Conservation (phyloP, 2,329 filamentous ascomycete genomes). For the Cadophora malorum region DNA sequence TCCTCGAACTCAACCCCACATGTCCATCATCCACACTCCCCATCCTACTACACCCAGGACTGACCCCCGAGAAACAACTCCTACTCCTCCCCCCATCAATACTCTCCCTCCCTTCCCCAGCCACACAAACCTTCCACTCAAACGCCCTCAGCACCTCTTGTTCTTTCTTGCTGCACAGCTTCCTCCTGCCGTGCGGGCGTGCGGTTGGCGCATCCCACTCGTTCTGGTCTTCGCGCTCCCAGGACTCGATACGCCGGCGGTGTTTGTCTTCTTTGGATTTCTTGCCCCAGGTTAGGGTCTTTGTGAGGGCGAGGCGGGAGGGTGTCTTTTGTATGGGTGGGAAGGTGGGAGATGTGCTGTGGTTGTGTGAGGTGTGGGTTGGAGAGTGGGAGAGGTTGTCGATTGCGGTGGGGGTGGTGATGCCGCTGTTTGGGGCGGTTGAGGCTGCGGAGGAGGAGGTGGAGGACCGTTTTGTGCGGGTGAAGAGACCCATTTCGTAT, state of each 20-base stretch:
- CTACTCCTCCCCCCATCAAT: constrained; percentile 19
- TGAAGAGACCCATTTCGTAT: constrained; percentile 12
- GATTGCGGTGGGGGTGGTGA: constrained; percentile 15
- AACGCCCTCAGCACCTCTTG: constrained; percentile 35
- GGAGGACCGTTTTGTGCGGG: constrained; percentile 14
- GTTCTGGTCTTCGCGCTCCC: constrained; percentile 32
- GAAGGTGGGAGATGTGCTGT: constrained; percentile 12
- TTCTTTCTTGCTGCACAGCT: constrained; percentile 29
- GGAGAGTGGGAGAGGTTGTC: constrained; percentile 14
- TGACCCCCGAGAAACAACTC: constrained; percentile 30
- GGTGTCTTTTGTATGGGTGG: constrained; percentile 21
- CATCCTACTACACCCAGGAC: constrained; percentile 31
- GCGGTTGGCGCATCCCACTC: constrained; percentile 31
- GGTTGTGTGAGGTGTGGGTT: background rate
- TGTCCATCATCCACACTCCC: constrained; percentile 28
- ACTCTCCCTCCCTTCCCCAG: constrained; percentile 15
- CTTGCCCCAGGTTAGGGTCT: constrained; percentile 29
- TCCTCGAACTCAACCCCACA: constrained; percentile 3
- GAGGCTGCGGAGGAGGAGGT: constrained; percentile 18
- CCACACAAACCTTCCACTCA: constrained; percentile 24
- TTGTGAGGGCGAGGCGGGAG: constrained; percentile 19
- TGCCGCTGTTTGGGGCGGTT: constrained; percentile 17
- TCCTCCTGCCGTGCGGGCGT: constrained; percentile 3
- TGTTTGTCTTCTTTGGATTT: constrained; percentile 19
- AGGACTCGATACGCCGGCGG: constrained; percentile 27